Conservation (phyloP, 352 stramenopile species). For the Globisporangium megalacanthum region DNA sequence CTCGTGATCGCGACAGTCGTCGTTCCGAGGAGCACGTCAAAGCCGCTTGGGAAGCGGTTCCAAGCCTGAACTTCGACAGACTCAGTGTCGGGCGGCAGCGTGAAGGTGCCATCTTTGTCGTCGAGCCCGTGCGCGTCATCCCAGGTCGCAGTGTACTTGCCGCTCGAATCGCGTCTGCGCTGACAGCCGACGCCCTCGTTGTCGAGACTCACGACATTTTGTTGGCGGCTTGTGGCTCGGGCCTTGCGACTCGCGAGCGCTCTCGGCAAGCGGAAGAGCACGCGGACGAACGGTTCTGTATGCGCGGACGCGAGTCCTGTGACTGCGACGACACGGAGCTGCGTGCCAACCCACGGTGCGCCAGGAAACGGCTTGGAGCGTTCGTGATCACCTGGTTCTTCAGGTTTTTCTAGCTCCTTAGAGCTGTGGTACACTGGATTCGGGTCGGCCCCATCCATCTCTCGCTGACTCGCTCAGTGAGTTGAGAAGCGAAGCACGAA, state of each 20-base stretch:
- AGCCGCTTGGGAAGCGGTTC: conserved; percentile 50
- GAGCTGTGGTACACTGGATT: not conserved
- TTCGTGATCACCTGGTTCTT: too few relatives aligned
- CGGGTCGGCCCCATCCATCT: not conserved
- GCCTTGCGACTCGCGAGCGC: not conserved
- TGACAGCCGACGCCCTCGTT: not conserved
- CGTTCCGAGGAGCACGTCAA: conserved; percentile 51
- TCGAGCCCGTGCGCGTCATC: not conserved
- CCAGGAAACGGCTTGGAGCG: not conserved
- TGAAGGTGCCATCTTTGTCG: not conserved
- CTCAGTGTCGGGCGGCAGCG: conserved; percentile 29
- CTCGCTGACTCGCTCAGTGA: not conserved
- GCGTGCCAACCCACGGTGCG: conserved; percentile 18
- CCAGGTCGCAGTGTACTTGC: conserved; percentile 42
- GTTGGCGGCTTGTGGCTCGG: not conserved
- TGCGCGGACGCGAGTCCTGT: conserved; percentile 42
- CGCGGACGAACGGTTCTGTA: conserved; percentile 33
- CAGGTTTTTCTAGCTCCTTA: not conserved
- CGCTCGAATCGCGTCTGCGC: conserved; percentile 21
- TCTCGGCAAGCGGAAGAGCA: conserved; percentile 34
- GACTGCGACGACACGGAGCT: conserved; percentile 25
- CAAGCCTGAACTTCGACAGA: conserved; percentile 58
- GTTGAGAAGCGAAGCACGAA: not conserved
- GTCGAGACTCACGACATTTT: conserved; percentile 8
- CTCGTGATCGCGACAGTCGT: conserved; percentile 21